These are phyloP conservation scores for Citrus unshiu DNA, from an alignment of 345 rosid species.

Conservation along the genomic window DNA sequence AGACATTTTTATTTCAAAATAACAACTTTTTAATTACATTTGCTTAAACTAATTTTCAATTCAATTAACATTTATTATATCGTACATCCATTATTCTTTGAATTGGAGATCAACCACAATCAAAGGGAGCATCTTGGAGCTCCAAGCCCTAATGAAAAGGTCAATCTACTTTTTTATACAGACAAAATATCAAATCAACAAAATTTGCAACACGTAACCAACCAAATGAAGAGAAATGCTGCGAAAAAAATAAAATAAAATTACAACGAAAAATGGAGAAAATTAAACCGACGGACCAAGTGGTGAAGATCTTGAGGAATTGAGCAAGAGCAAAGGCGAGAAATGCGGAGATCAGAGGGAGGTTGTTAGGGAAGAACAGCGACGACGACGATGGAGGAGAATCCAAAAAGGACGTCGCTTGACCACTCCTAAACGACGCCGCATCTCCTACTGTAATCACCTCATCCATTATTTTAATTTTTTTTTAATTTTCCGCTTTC, in stretches of 20 bases:
- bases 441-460: constrained; percentile 58
- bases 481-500: neutral
- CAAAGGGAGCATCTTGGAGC: neutral
- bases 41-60: neutral
- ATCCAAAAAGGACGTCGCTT: constrained; percentile 14
- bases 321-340: constrained; percentile 93
- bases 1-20: constrained; percentile 16
- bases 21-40: neutral
- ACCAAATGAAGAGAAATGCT: neutral
- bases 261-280: neutral
- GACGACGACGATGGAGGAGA: constrained; percentile 35
- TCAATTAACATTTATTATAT: neutral
- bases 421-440: constrained; percentile 18
- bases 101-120: neutral
- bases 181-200: neutral
- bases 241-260: neutral
- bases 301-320: constrained; percentile 92
- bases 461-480: constrained; percentile 38
- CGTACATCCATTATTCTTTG: neutral
- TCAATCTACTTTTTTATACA: neutral
- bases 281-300: constrained; percentile 55
- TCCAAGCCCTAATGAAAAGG: neutral
- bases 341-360: constrained; percentile 80
- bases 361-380: constrained; percentile 50
- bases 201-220: neutral